phyloP scores from a whole-genome alignment of 441 rosid genomes.

The Aquilaria agallochum region DNA sequence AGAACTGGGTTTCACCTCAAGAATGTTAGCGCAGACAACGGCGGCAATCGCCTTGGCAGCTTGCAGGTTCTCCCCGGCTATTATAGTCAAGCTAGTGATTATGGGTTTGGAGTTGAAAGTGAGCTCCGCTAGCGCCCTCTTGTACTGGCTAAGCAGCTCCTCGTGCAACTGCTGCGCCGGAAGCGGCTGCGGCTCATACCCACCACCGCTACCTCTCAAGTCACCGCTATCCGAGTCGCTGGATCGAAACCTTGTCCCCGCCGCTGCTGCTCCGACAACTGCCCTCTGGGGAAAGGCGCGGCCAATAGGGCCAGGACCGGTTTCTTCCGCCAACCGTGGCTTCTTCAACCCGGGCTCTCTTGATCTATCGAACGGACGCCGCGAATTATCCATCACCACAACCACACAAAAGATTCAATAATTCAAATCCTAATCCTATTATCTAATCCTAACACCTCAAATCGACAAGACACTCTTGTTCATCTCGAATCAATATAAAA shows the following conservation, averaged over 20 bases:
- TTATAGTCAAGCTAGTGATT: conserved; percentile 90
- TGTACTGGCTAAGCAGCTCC: conserved; percentile 93
- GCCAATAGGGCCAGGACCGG: conserved; percentile 27
- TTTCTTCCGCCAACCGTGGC: conserved; percentile 51
- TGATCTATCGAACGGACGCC: conserved; percentile 82
- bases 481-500: conserved; percentile 14
- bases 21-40: conserved; percentile 77
- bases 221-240: conserved; percentile 49
- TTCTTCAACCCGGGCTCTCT: conserved; percentile 71
- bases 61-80: conserved; percentile 89
- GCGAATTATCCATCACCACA: conserved; percentile 70
- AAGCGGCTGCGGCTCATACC: conserved; percentile 64
- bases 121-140: conserved; percentile 85
- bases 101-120: conserved; percentile 98
- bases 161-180: conserved; percentile 53
- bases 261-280: conserved; percentile 22
- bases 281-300: conserved; percentile 33
- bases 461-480: conserved; percentile 11
- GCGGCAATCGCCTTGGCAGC: conserved; percentile 79
- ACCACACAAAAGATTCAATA: conserved; percentile 14
- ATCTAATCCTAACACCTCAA: conserved; percentile 17
- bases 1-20: conserved; percentile 88
- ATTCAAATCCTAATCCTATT: conserved; percentile 13
- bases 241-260: conserved; percentile 31
- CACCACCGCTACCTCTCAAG: conserved; percentile 61